Percentiles rank a stretch among this genome's conserved stretches.
These are phyloP conservation scores for Verbena officinalis DNA, from an alignment of 257 asterid species.

Conservation along the genomic window DNA sequence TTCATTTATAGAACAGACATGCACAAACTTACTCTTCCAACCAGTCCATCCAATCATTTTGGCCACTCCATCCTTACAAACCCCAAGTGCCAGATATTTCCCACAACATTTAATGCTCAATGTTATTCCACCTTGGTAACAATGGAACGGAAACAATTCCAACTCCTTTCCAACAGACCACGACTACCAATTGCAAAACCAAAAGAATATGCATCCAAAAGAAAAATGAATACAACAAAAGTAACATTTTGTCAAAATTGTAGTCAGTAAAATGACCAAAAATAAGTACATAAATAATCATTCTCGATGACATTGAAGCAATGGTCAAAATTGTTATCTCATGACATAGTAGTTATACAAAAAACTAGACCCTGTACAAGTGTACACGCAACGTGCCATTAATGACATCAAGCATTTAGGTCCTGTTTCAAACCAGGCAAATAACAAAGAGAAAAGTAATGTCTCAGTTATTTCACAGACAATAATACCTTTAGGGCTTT, in stretches of 20 bases:
- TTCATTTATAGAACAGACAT: background rate
- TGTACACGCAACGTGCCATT: conserved; percentile 9
- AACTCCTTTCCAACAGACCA: background rate
- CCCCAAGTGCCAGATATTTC: background rate
- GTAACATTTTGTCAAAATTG: background rate
- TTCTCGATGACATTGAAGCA: conserved; percentile 7
- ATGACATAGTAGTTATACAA: background rate
- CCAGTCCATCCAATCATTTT: too few species aligned
- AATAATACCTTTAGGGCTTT: conserved; percentile 85
- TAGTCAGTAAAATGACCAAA: background rate
- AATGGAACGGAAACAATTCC: background rate
- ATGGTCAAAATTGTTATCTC: background rate
- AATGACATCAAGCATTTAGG: conserved; percentile 6
- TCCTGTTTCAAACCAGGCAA: conserved; percentile 2
- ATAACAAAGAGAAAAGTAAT: conserved; percentile 22
- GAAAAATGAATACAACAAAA: background rate
- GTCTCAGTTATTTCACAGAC: conserved; percentile 16
- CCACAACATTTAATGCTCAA: conserved; percentile 7
- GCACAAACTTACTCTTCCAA: background rate
- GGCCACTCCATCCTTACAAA: background rate
- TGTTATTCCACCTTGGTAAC: background rate
- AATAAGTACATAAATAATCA: background rate
- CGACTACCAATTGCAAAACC: background rate
- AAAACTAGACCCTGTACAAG: conserved; percentile 7
- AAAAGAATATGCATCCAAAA: conserved; percentile 6